Percentiles rank a stretch among this genome's conserved stretches.
phyloP scores from a whole-genome alignment of 1,139 yeast species.

The Meyerozyma athensensis region DNA sequence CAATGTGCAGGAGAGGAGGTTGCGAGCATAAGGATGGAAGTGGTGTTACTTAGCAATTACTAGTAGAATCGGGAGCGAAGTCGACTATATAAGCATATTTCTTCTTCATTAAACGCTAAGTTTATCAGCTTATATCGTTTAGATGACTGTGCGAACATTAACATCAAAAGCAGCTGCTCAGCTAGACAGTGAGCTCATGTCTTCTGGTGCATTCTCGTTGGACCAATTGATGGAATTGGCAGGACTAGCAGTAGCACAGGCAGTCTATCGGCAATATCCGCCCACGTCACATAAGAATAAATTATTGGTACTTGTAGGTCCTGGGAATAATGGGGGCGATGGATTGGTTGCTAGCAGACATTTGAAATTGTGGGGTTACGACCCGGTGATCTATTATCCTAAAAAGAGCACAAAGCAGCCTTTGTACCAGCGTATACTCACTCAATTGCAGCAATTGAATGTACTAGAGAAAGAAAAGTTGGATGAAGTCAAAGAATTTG shows the following conservation, averaged over 20 bases:
- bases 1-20: background rate
- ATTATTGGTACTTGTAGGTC: constrained; percentile 78
- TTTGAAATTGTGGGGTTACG: constrained; percentile 67
- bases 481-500: constrained; percentile 29
- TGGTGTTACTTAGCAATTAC: no score
- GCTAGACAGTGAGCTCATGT: constrained; percentile 84
- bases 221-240: constrained; percentile 87
- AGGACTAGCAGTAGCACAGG: constrained; percentile 90
- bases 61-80: no score
- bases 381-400: constrained; percentile 68
- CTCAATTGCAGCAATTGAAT: constrained; percentile 56
- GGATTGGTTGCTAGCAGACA: constrained; percentile 96
- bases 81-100: no score
- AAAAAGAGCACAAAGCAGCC: constrained; percentile 44
- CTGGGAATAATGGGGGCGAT: constrained; percentile 97
- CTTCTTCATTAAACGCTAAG: background rate
- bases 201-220: constrained; percentile 74
- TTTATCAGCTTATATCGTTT: background rate
- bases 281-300: constrained; percentile 34
- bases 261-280: constrained; percentile 64
- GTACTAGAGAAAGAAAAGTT: constrained; percentile 40
- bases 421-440: constrained; percentile 42
- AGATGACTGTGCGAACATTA: constrained; percentile 28
- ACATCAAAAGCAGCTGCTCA: constrained; percentile 71
- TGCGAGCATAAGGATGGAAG: background rate